Base-by-base conservation (phyloP, 176 grass and related monocot species). In the Coix lacrymajobi region DNA sequence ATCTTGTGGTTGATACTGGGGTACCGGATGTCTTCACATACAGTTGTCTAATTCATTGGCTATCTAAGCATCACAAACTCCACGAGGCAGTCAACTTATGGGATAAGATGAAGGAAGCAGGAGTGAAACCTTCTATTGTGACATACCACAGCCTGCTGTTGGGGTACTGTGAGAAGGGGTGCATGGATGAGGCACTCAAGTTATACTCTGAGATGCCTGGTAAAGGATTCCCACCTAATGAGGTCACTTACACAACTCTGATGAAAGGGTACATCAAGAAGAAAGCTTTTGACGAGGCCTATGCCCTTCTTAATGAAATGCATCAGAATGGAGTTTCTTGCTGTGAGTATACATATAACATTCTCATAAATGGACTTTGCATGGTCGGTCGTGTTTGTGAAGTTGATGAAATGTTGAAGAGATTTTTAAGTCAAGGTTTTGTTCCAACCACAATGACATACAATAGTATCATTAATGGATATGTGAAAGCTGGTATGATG, bases 381-480 rank as follows among this genome's bases (percentile, higher is more conserved):
- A 71, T 46, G 79, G 33, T 65, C 37, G 64, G 40, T 66, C 86
- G 49, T 45, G 61, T 91, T 69, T 91, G 29, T 70, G 88, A 94
- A 80, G 90, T 73, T 75, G 85, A 83, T 61, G 88, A 97, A 54
- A 92, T 92, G 84, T 48, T 97, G 87, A 85, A 66, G 13, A 92
- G 68, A 71, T 94, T 92, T 86, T 44, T 89, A 73, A 84, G 68
- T 8, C 86, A 97, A 54, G 95, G 92, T 81, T 97, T 97, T 91
- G 83, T 90, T 71, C 92, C 95, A 17, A 92, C 38, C 56, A 26
- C 39, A 75, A 86, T 91, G 77, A 92, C 90, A 79, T 97, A 91
- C 78, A 94, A 97, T 66, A 97, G 83, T 84, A 97, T 97, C 46
- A 94, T 97, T 76, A 89, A 85, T 77, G 86, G 90, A 41, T 91